These are phyloP conservation scores for Striga hermonthica DNA, from an alignment of 305 asterid genomes.

Conservation along the genomic window DNA sequence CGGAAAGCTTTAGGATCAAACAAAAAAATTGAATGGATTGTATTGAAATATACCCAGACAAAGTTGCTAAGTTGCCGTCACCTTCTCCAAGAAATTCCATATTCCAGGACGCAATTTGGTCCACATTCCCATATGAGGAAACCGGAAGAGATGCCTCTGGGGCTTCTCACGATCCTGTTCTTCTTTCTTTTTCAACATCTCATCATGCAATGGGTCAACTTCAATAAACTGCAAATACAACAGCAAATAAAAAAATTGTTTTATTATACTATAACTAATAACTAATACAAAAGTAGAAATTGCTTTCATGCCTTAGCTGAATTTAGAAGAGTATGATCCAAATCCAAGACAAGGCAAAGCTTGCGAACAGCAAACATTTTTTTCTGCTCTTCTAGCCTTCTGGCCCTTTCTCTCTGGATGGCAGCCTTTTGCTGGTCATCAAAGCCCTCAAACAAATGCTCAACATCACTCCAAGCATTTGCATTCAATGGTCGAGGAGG, in stretches of 20 bases:
- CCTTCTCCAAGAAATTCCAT: constrained; percentile 98
- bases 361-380: constrained; percentile 80
- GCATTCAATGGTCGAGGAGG: constrained; percentile 64
- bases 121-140: constrained; percentile 99
- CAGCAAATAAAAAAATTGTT: constrained; percentile 25
- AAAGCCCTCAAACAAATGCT: constrained; percentile 83
- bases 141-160: constrained; percentile 74
- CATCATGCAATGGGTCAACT: constrained; percentile 79
- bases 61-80: constrained; percentile 22
- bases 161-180: constrained; percentile 86
- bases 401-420: constrained; percentile 82
- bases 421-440: constrained; percentile 87
- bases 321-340: constrained; percentile 93
- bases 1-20: constrained; percentile 27
- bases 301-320: constrained; percentile 76
- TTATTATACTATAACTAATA: background rate
- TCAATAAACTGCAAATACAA: constrained; percentile 68
- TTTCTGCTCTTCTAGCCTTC: constrained; percentile 90
- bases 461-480: constrained; percentile 73
- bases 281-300: constrained; percentile 16
- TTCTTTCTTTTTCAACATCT: constrained; percentile 86
- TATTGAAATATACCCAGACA: constrained; percentile 16
- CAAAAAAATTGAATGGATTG: constrained; percentile 23
- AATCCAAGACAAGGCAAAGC: constrained; percentile 94
- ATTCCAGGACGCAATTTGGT: constrained; percentile 97